Base-by-base conservation (phyloP, 495 filamentous ascomycete species). In the Alectoria sarmentosa region DNA sequence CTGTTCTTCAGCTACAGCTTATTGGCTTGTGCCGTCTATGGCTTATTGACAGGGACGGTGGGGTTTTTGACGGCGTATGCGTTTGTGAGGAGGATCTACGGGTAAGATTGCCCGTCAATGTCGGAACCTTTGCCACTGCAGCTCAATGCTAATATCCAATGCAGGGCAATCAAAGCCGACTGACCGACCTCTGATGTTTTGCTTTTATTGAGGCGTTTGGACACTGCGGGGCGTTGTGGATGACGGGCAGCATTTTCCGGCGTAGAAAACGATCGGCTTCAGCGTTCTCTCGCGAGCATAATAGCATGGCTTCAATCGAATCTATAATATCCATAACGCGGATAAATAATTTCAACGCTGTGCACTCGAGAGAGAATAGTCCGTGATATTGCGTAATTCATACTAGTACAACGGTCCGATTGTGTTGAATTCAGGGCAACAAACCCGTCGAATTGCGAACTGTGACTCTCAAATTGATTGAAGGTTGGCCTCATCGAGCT, bases 41-140 rank as follows among this genome's bases (percentile, higher is more conserved):
- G 89, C 6, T 74, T 97, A 62, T 75, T 96, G 46, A 90, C 86
- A 19, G 91, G 92, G 6, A 97, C 92, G 6, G 84, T 97, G 58
- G 92, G 92, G 15, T 96, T 95, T 71, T 75, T 97, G 76, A 86
- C 88, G 21, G 89, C 90, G 13, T 96, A 94, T 79, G 85, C 87
- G 6, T 97, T 96, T 79, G 86, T 97, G 44, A 81, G 91, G 72
- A 84, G 90, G 71, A 92, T 97, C 71, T 97, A 96, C 75, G 86
- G 87, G 86, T 90, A 74, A 76, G 86, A 78, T 15, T 4, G 7
- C 7, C 52, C n/a, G 1, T 2, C 56, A 32, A 1, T n/a, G n/a
- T n/a, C n/a, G n/a, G n/a, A n/a, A n/a, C n/a, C n/a, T n/a, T n/a
- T n/a, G n/a, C 7, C 30, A 3, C 5, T 1, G 14, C 26, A 57